Evolutionary conservation across 129 eudicot species (phyloP).

Genomic region (Erigeron canadensis): DNA sequence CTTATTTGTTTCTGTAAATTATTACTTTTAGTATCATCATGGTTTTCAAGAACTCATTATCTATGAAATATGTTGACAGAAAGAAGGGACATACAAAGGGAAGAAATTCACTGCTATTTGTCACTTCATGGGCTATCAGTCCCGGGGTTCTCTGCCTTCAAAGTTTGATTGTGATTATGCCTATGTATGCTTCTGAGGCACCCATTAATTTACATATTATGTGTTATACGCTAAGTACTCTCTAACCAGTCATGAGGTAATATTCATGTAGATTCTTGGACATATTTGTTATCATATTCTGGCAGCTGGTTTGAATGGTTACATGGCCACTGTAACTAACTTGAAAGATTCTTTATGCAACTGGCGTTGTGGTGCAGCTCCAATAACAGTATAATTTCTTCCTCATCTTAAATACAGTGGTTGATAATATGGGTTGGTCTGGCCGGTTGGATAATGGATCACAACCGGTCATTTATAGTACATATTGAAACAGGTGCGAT

Average conservation of each 20-base stretch:
- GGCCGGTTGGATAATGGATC: too few relatives aligned
- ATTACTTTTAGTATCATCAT: not conserved
- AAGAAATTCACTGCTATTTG: constrained; percentile 96
- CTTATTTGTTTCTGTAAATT: not conserved
- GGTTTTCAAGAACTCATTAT: constrained; percentile 4
- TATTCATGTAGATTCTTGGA: constrained; percentile 82
- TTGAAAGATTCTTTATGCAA: constrained; percentile 74
- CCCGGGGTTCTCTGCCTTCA: constrained; percentile 95
- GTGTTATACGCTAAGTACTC: not conserved
- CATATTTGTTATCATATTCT: constrained; percentile 87
- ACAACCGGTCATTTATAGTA: too few relatives aligned
- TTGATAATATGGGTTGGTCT: not conserved
- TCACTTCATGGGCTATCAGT: constrained; percentile 98
- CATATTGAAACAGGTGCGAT: too few relatives aligned
- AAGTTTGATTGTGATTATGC: constrained; percentile 96
- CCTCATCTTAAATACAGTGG: not conserved
- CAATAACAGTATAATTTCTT: constrained; percentile 55
- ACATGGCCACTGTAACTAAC: constrained; percentile 91
- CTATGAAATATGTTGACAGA: constrained; percentile 47
- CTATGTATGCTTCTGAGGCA: constrained; percentile 48
- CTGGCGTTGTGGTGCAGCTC: constrained; percentile 99
- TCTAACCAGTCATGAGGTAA: constrained; percentile 5
- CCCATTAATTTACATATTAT: not conserved
- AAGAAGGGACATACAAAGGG: constrained; percentile 97
- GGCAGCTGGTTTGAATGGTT: constrained; percentile 97